Evolutionary conservation across 192 early-diverging fungal genomes (phyloP).

Genomic region (Phycomyces blakesleeanus): DNA sequence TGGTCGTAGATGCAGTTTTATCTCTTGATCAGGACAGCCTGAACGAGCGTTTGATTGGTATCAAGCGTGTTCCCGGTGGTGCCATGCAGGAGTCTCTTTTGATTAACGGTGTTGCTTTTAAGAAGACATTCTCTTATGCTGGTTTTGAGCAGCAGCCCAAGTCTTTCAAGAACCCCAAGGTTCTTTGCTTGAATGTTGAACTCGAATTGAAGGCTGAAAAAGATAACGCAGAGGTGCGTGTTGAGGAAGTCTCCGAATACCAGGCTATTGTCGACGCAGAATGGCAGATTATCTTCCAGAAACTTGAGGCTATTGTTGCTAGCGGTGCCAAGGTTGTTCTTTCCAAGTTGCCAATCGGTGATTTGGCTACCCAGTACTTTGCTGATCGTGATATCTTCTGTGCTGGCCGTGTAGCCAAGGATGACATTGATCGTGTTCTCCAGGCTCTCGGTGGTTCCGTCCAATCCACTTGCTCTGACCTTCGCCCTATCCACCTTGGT

Average conservation of each 20-base stretch:
- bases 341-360: slow-evolving; percentile 96
- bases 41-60: slow-evolving; percentile 95
- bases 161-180: slow-evolving; percentile 83
- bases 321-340: slow-evolving; percentile 97
- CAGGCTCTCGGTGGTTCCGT: slow-evolving; percentile 91
- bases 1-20: slow-evolving; percentile 97
- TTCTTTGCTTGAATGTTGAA: slow-evolving; percentile 94
- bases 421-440: slow-evolving; percentile 90
- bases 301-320: slow-evolving; percentile 90
- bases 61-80: slow-evolving; percentile 97
- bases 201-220: slow-evolving; percentile 98
- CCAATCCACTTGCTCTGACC: slow-evolving; percentile 89
- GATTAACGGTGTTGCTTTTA: slow-evolving; percentile 97
- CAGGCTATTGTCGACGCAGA: slow-evolving; percentile 99
- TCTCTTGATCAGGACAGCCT: slow-evolving; percentile 93
- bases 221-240: slow-evolving; percentile 98
- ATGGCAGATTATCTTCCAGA: slow-evolving; percentile 98
- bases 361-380: slow-evolving; percentile 99
- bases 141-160: slow-evolving; percentile 99
- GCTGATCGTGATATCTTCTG: slow-evolving; percentile 99
- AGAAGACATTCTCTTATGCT: slow-evolving; percentile 98
- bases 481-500: slow-evolving; percentile 79
- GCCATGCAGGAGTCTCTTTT: slow-evolving; percentile 98
- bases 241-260: slow-evolving; percentile 95
- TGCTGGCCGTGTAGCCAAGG: slow-evolving; percentile 91